These are phyloP conservation scores for Metschnikowia cerradonensis DNA, from an alignment of 805 yeast genomes.

Conservation along the genomic window DNA sequence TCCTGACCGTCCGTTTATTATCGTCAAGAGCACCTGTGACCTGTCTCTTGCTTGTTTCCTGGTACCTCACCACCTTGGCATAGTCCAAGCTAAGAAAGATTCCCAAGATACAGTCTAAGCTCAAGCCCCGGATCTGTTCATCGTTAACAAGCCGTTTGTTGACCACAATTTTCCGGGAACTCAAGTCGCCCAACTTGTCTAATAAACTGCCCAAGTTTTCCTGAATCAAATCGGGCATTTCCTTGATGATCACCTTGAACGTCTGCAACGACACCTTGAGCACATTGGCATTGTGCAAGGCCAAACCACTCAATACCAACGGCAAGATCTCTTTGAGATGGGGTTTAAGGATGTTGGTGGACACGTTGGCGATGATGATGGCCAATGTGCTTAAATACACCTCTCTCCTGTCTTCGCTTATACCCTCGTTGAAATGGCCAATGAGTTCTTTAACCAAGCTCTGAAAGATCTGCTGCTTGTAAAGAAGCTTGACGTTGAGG, in stretches of 20 bases:
- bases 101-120: constrained; percentile 51
- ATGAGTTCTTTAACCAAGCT: constrained; percentile 55
- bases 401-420: constrained; percentile 32
- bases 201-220: constrained; percentile 55
- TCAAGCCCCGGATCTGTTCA: constrained; percentile 49
- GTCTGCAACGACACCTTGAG: constrained; percentile 61
- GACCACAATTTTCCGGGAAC: constrained; percentile 18
- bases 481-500: constrained; percentile 60
- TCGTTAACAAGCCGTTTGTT: constrained; percentile 27
- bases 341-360: constrained; percentile 58
- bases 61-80: constrained; percentile 47
- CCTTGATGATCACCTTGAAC: constrained; percentile 48
- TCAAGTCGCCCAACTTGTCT: constrained; percentile 46
- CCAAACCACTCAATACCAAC: constrained; percentile 61
- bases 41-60: constrained; percentile 43
- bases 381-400: constrained; percentile 65
- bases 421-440: constrained; percentile 31
- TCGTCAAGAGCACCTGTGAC: constrained; percentile 64
- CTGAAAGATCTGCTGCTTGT: constrained; percentile 77
- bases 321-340: constrained; percentile 67
- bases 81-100: constrained; percentile 37
- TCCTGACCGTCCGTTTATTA: constrained; percentile 67
- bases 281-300: constrained; percentile 44
- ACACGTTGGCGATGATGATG: constrained; percentile 59
- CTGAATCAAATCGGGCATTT: constrained; percentile 49